Conservation (phyloP, 768 basidiomycete species). For the Boletellus ananiceps region DNA sequence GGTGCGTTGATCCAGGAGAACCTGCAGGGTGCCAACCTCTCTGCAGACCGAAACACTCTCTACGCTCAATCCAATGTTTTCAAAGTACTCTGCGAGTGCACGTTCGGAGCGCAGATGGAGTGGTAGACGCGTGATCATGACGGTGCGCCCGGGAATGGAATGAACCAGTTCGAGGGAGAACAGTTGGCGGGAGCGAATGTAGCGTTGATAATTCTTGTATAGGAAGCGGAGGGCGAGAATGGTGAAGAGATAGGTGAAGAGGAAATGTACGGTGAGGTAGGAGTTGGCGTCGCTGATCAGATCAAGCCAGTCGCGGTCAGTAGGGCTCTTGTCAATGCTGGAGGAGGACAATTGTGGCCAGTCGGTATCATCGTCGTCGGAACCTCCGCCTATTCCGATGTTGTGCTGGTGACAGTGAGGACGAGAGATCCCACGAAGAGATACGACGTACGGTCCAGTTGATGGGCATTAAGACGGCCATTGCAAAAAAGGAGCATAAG, state of each 20-base stretch:
- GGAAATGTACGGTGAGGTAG: conserved; percentile 81
- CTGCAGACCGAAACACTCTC: conserved; percentile 90
- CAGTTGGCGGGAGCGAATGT: conserved; percentile 85
- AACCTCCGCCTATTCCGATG: conserved; percentile 58
- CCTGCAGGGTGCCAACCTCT: conserved; percentile 70
- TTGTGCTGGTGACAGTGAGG: conserved; percentile 50
- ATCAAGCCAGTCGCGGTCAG: conserved; percentile 69
- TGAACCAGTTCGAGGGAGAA: conserved; percentile 94
- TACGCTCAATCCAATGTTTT: conserved; percentile 79
- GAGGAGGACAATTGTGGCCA: conserved; percentile 39
- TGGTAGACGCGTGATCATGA: conserved; percentile 83
- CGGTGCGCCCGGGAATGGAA: conserved; percentile 89
- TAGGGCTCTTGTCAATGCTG: conserved; percentile 25
- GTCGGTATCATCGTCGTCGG: conserved; percentile 37
- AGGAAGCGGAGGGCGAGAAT: conserved; percentile 80
- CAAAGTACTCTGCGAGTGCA: conserved; percentile 89
- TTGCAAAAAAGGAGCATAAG: conserved; percentile 75
- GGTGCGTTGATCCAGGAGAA: conserved; percentile 75
- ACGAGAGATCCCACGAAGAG: background rate
- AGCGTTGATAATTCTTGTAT: conserved; percentile 83
- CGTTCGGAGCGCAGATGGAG: conserved; percentile 81
- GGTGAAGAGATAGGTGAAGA: conserved; percentile 95
- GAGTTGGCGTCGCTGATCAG: conserved; percentile 87
- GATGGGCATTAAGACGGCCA: conserved; percentile 87
- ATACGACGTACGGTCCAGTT: conserved; percentile 73